A percentile compares a stretch with the other conserved stretches of the same genome.
Conservation (phyloP, 371 early-diverging fungal genomes). For the Nematocida major region DNA sequence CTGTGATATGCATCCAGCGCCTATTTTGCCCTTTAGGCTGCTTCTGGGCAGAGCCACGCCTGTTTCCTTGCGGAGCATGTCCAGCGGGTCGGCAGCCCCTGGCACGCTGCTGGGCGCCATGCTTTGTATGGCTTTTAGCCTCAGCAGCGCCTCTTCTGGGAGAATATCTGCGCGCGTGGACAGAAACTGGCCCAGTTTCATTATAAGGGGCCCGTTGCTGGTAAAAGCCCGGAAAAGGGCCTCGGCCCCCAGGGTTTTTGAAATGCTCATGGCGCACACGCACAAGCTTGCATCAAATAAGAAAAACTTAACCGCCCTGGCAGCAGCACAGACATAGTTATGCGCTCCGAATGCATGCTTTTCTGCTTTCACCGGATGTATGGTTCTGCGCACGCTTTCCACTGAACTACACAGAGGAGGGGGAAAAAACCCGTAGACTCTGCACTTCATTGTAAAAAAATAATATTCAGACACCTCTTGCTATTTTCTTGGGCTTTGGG, state of each 20-base stretch:
- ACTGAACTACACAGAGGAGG: background rate
- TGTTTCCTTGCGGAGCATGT: slow-evolving; percentile 47
- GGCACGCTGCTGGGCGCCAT: slow-evolving; percentile 69
- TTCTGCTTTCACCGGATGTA: background rate
- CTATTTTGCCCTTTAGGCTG: slow-evolving; percentile 72
- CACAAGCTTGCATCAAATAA: background rate
- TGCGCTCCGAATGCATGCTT: background rate
- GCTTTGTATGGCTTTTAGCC: slow-evolving; percentile 74
- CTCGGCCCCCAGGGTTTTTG: background rate
- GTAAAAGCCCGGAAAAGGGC: slow-evolving; percentile 3
- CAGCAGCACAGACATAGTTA: background rate
- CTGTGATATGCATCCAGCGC: slow-evolving; percentile 87
- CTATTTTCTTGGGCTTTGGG: no score
- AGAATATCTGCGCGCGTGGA: slow-evolving; percentile 82
- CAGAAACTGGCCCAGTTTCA: slow-evolving; percentile 90
- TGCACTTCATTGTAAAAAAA: background rate
- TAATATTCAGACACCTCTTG: no score
- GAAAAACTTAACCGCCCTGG: background rate
- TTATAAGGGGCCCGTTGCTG: slow-evolving; percentile 74
- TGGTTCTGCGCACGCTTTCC: background rate
- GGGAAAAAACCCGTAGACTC: background rate
- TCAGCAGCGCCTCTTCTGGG: slow-evolving; percentile 70
- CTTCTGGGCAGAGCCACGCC: slow-evolving; percentile 46
- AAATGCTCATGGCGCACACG: background rate
- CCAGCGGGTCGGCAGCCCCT: slow-evolving; percentile 71